Evolutionary conservation across 345 rosid genomes (phyloP).

Genomic region (Crucihimalaya himalaica): DNA sequence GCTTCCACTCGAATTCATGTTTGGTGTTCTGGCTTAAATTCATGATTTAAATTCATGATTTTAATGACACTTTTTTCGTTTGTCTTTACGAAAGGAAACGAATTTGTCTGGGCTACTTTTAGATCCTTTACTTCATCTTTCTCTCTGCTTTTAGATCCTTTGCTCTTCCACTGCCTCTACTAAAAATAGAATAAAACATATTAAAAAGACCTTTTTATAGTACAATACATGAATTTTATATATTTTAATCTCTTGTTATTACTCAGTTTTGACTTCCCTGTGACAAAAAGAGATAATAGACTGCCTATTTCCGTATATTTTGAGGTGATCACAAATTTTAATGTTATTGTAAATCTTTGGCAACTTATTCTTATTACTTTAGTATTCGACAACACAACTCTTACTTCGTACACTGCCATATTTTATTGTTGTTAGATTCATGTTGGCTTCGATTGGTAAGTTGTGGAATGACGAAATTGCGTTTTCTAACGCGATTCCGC

Average conservation of each 20-base stretch:
- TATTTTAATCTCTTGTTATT: neutral
- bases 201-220: neutral
- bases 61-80: too few species aligned
- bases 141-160: conserved; percentile 23
- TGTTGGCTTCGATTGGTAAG: too few species aligned
- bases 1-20: too few species aligned
- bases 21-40: too few species aligned
- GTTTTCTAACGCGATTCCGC: too few species aligned
- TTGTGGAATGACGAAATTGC: too few species aligned
- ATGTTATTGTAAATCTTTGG: neutral
- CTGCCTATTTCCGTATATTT: neutral
- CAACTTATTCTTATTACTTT: neutral
- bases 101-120: conserved; percentile 30
- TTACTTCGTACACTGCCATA: neutral
- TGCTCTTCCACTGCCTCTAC: neutral
- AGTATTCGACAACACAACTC: neutral
- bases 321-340: neutral
- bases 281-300: neutral
- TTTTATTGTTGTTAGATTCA: too few species aligned
- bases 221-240: neutral
- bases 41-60: too few species aligned
- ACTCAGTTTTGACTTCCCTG: neutral
- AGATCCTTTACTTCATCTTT: conserved; percentile 30
- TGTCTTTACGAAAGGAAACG: conserved; percentile 17
- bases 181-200: conserved; percentile 6